Conservation (phyloP, 345 rosid genomes). For the Eucalyptus globulus region DNA sequence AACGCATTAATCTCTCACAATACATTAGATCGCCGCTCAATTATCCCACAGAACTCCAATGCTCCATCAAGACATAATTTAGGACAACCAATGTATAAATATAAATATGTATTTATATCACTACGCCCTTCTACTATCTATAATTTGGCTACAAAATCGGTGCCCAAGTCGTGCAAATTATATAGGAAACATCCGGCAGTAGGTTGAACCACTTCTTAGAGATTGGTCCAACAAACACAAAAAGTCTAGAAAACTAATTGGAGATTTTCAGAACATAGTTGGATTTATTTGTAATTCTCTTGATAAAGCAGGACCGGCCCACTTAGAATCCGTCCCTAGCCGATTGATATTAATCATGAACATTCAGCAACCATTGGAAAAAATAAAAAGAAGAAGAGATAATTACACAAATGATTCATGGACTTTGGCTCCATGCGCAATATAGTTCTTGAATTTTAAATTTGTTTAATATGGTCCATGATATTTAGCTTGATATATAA, state of each 20-base stretch:
- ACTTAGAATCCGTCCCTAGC: not conserved
- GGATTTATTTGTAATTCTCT: not conserved
- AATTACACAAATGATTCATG: too few species aligned
- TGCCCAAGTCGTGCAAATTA: not conserved
- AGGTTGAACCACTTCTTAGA: not conserved
- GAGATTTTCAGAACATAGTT: not conserved
- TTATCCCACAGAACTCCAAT: not conserved
- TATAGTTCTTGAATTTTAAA: too few species aligned
- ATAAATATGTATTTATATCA: not conserved
- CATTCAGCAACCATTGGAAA: not conserved
- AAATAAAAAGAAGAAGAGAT: accelerated
- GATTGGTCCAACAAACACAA: not conserved
- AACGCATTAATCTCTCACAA: not conserved
- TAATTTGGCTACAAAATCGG: not conserved
- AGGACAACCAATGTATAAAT: not conserved
- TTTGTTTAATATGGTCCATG: too few species aligned
- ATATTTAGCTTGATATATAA: too few species aligned
- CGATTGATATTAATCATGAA: not conserved
- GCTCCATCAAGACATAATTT: not conserved
- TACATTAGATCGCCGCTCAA: not conserved
- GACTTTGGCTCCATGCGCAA: too few species aligned
- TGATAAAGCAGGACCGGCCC: not conserved
- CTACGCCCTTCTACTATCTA: not conserved
- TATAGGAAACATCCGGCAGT: not conserved
- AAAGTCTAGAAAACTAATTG: not conserved